These are phyloP conservation scores for Diaporthe sp. DNA, from an alignment of 2,329 filamentous ascomycete genomes.

Conservation along the genomic window DNA sequence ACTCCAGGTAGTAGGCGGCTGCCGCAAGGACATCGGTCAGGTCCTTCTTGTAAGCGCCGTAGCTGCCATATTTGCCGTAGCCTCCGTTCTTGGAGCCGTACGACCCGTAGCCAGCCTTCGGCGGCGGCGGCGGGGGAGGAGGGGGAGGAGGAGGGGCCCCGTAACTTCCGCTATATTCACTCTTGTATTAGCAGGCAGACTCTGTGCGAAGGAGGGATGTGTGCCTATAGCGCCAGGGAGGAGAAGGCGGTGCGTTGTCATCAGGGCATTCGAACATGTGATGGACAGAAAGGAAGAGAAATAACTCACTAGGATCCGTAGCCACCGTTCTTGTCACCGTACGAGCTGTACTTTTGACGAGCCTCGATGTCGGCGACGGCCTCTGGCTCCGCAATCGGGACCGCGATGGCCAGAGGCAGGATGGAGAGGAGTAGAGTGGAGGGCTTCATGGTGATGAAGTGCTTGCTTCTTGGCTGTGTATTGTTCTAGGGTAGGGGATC, in stretches of 20 bases:
- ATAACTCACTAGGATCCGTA: conserved; percentile 19
- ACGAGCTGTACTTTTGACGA: background rate
- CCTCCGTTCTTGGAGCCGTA: conserved; percentile 17
- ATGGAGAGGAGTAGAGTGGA: conserved; percentile 15
- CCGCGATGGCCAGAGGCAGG: conserved; percentile 19
- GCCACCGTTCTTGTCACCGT: conserved; percentile 19
- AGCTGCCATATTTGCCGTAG: conserved; percentile 25
- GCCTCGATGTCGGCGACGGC: conserved; percentile 2
- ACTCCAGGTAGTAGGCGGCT: background rate
- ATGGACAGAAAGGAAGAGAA: background rate
- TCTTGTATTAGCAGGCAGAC: background rate
- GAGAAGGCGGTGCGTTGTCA: background rate
- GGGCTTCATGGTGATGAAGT: conserved; percentile 25
- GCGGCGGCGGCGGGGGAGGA: background rate
- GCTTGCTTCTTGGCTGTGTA: background rate
- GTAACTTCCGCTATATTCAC: background rate
- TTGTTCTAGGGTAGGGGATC: background rate
- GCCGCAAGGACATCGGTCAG: background rate
- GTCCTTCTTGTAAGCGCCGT: conserved; percentile 8
- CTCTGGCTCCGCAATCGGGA: conserved; percentile 11
- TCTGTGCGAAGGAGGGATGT: background rate
- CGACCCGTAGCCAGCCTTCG: background rate
- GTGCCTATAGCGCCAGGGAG: background rate
- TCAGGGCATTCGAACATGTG: background rate
- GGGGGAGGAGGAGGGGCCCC: background rate